Percentiles rank a stretch among this genome's conserved stretches.
Conservation (phyloP, 2,329 filamentous ascomycete genomes). For the Neurospora sp. region DNA sequence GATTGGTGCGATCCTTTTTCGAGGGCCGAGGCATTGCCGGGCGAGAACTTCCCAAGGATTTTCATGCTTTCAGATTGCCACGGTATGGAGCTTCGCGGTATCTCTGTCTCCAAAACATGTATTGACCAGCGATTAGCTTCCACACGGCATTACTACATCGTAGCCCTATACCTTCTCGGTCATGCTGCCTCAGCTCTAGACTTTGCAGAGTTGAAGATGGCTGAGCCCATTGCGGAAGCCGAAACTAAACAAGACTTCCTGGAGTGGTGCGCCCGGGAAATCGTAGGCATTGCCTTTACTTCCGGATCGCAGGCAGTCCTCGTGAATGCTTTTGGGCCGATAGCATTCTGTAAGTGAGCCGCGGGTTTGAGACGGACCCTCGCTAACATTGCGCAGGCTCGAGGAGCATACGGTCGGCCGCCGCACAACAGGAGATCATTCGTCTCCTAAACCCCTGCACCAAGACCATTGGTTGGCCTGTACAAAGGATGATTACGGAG, state of each 20-base stretch:
- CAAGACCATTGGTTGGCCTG: neutral
- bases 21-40: too few species aligned
- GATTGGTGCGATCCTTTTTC: too few species aligned
- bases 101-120: too few species aligned
- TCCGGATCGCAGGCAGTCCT: constrained; percentile 31
- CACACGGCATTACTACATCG: too few species aligned
- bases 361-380: neutral
- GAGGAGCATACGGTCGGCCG: neutral
- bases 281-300: constrained; percentile 36
- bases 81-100: too few species aligned
- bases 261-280: constrained; percentile 24
- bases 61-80: too few species aligned
- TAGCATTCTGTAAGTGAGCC: constrained; percentile 31
- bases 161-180: too few species aligned
- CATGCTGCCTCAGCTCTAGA: too few species aligned
- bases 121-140: too few species aligned
- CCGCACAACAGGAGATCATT: neutral
- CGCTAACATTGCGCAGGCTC: neutral
- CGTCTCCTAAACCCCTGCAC: neutral
- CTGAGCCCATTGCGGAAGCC: too few species aligned
- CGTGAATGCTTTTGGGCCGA: constrained; percentile 39
- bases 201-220: too few species aligned
- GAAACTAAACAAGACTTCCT: constrained; percentile 10
- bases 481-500: neutral
- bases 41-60: too few species aligned